Evolutionary conservation across 352 stramenopile species (phyloP).

Genomic region (Sclerospora graminicola): DNA sequence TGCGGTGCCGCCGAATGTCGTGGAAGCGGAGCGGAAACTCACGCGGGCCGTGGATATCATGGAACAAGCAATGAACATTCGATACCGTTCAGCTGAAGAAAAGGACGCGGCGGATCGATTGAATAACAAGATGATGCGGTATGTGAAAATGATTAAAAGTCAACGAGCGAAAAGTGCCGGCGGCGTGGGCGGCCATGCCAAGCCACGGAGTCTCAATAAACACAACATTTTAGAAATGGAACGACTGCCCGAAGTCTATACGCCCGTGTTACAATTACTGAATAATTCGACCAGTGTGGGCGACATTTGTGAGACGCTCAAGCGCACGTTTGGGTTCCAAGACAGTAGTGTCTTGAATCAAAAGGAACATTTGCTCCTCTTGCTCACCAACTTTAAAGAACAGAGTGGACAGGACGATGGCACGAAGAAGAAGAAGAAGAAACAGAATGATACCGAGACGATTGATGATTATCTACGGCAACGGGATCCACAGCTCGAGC

Average conservation of each 20-base stretch:
- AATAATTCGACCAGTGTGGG: conserved; percentile 37
- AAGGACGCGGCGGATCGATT: conserved; percentile 50
- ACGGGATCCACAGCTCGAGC: conserved; percentile 55
- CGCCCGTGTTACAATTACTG: conserved; percentile 48
- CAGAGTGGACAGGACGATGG: conserved; percentile 39
- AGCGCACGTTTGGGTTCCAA: conserved; percentile 95
- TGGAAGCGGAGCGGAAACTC: conserved; percentile 48
- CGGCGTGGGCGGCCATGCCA: conserved; percentile 10
- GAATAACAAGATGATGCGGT: conserved; percentile 77
- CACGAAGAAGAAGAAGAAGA: conserved; percentile 29
- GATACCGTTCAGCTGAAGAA: conserved; percentile 56
- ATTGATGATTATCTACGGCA: conserved; percentile 31
- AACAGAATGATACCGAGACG: conserved; percentile 20
- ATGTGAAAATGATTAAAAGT: conserved; percentile 81
- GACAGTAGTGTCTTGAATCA: conserved; percentile 71
- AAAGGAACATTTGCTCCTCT: conserved; percentile 59
- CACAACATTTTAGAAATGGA: conserved; percentile 71
- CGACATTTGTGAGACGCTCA: conserved; percentile 87
- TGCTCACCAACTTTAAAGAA: conserved; percentile 76
- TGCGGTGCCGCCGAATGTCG: conserved; percentile 36
- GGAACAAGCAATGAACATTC: conserved; percentile 60
- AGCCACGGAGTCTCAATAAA: conserved; percentile 28
- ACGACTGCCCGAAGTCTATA: conserved; percentile 45
- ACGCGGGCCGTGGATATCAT: conserved; percentile 58
- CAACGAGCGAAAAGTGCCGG: conserved; percentile 43